phyloP scores from a whole-genome alignment of 1,284 basidiomycete species.

The Ceratobasidium papillatum region DNA sequence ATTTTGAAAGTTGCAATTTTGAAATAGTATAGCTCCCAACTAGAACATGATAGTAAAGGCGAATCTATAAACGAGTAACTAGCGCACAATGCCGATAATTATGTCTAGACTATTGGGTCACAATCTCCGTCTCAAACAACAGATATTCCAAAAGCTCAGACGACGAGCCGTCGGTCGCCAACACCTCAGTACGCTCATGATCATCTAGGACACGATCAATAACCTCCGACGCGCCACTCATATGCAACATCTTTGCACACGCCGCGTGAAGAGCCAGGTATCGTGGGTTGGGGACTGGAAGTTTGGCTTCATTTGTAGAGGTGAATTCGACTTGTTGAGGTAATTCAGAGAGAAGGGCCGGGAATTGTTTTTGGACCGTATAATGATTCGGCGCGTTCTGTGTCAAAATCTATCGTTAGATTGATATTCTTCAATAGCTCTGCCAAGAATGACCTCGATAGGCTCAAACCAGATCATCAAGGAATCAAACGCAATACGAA shows the following conservation, averaged over 20 bases:
- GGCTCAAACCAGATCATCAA: background rate
- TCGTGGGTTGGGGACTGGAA: background rate
- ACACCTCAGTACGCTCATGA: background rate
- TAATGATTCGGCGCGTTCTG: background rate
- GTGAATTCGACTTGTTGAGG: background rate
- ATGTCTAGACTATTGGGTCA: too few relatives aligned
- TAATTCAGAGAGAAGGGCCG: background rate
- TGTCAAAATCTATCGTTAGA: background rate
- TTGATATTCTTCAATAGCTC: background rate
- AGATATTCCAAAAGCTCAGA: background rate
- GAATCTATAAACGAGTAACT: too few relatives aligned
- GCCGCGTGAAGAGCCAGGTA: background rate
- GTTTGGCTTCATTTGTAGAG: background rate
- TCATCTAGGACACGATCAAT: background rate
- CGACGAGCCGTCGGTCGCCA: background rate
- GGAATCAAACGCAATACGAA: background rate
- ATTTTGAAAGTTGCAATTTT: too few relatives aligned
- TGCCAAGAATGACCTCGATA: background rate
- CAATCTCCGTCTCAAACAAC: background rate
- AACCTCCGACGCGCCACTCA: background rate
- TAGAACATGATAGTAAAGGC: too few relatives aligned
- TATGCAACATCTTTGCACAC: background rate
- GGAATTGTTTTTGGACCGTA: background rate
- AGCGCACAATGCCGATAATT: too few relatives aligned
- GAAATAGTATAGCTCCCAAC: too few relatives aligned